Base-by-base conservation (phyloP, 192 early-diverging fungal species). In the Dispira simplex region DNA sequence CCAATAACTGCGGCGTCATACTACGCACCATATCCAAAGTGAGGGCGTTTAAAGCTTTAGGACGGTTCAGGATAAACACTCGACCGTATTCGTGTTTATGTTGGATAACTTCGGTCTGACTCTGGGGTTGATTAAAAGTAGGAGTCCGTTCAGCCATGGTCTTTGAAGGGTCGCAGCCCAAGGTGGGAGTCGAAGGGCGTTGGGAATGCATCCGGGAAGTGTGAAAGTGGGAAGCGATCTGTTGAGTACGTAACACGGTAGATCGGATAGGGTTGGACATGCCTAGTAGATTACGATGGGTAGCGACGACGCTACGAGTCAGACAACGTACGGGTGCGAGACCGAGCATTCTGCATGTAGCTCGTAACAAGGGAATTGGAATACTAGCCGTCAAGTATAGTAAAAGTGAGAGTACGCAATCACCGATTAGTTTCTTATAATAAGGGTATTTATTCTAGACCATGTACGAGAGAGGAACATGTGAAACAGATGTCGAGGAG, bases 21-120 rank as follows among this genome's bases (percentile, higher is more conserved):
- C 79, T 73, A 28, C 84, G 69, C 48, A 96, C 79, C 95, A 98
- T 97, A 48, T 78, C 73, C 64, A 82, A 69, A 67, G 85, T 90
- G 28, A 98, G 78, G 20, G 93, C 88, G 71, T 98, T 95, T 16
- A 92, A 74, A 12, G 82, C 83, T 58, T 81, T 76, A 2, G 92
- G 93, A 20, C 91, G 74, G 68, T 89, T 91, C 68, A 91, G 74
- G 54, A 86, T 77, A 67, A 88, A 77, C 45, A 83, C 77, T 16
- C 89, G 83, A 46, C 74, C 74, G 13, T 74, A 73, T 8, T 79
- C 70, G 45, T 72, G 69, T 57, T 76, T 77, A 49, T 69, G 77
- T 64, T 77, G 78, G 66, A 79, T 64, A 45, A 79, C 75, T 63
- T 77, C 78, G 28, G 73, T 73, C 73, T 75, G 59, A 25, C 59